Base-by-base conservation (phyloP, 2,329 filamentous ascomycete species). In the Aureobasidium melanogenum region DNA sequence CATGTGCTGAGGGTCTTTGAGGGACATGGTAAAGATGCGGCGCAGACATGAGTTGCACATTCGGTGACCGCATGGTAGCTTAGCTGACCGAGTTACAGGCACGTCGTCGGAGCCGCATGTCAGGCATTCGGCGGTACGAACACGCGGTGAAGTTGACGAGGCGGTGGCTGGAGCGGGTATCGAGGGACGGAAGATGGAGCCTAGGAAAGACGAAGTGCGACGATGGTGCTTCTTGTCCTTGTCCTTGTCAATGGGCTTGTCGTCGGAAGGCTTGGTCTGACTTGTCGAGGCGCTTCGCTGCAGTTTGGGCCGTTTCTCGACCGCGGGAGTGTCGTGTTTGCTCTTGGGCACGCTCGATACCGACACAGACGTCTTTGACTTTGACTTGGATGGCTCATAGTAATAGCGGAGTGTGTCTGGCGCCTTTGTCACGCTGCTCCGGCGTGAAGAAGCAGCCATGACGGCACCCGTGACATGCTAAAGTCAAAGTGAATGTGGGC, bases 11-110 rank as follows among this genome's bases (percentile, higher is more conserved):
- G 88, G 85, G 70, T 95, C 89, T 44, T 81, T 86, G 64, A 92
- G 79, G 12, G 90, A 94, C 63, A 90, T 80, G 59, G 81, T 84
- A 74, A 95, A 96, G 62, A 84, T 81, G 54, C 85, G 83, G 72
- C 85, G 87, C 43, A 96, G 77, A 72, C 91, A 96, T 8, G 80
- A 72, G 65, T 88, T 80, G 73, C 91, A 96, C 87, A 93, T 91
- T 64, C 85, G 83, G 73, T 96, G 91, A 2, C 85, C 85, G 71
- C 91, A 96, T 66, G 84, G 82, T 38, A 96, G 82, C 71, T 86
- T 88, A 39, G 85, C 85, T 36, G 87, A 82, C 72, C 84, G 85
- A 63, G 79, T 79, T 10, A 80, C 69, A 1, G 85, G 83, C 2
- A 88, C 75, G 64, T 89, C 85, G 64, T 89, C 86, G 41, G 79